These are phyloP conservation scores for Quercus wislizeni DNA, from an alignment of 306 rosid species.

Conservation along the genomic window DNA sequence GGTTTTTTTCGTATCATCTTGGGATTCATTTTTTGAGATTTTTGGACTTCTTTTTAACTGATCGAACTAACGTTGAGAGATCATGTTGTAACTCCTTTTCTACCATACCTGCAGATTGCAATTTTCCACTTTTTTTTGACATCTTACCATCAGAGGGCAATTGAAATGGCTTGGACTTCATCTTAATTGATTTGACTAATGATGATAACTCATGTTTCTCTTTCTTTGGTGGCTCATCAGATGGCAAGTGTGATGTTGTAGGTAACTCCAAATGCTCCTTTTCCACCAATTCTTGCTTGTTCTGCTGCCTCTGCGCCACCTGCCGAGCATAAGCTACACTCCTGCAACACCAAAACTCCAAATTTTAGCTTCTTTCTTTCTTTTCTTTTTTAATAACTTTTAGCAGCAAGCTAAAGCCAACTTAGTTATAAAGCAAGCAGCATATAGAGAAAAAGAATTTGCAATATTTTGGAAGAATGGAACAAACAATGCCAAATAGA, in stretches of 20 bases:
- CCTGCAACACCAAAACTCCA: slow-evolving; percentile 48
- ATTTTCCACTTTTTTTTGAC: slow-evolving; percentile 27
- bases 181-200: slow-evolving; percentile 62
- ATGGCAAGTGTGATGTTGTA: slow-evolving; percentile 10
- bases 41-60: slow-evolving; percentile 28
- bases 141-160: slow-evolving; percentile 30
- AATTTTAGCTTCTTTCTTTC: slow-evolving; percentile 4
- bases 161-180: slow-evolving; percentile 59
- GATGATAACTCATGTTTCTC: slow-evolving; percentile 53
- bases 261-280: slow-evolving; percentile 25
- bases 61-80: slow-evolving; percentile 19
- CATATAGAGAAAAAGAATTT: background rate
- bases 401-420: slow-evolving; percentile 7
- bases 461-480: background rate
- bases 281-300: slow-evolving; percentile 34
- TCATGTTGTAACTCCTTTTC: slow-evolving; percentile 23
- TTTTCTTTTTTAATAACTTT: background rate
- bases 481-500: background rate
- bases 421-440: background rate
- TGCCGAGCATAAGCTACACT: slow-evolving; percentile 66
- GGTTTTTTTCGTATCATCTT: background rate
- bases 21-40: background rate
- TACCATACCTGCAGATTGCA: slow-evolving; percentile 15
- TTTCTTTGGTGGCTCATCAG: slow-evolving; percentile 34
- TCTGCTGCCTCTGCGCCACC: slow-evolving; percentile 46